Conservation (phyloP, 306 rosid species). For the Bauhinia variegata region DNA sequence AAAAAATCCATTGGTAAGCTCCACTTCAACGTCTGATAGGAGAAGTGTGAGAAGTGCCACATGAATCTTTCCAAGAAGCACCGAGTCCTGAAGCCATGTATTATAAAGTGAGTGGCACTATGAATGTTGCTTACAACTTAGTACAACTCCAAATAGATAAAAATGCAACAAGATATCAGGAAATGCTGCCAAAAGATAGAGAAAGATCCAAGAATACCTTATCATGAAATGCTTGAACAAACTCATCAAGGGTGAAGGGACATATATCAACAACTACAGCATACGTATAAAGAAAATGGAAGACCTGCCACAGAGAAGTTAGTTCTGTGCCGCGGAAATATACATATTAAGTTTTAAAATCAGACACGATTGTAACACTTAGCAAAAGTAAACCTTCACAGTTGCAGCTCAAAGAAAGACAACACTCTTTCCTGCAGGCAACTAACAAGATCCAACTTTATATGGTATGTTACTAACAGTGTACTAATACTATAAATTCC, state of each 20-base stretch:
- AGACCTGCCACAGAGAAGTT: conserved; percentile 61
- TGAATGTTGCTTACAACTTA: conserved; percentile 24
- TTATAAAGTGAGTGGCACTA: conserved; percentile 27
- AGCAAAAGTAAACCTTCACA: conserved; percentile 14
- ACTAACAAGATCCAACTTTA: conserved; percentile 32
- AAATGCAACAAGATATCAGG: conserved; percentile 30
- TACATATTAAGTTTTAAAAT: conserved; percentile 3
- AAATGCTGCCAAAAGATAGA: no score
- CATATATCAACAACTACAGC: conserved; percentile 62
- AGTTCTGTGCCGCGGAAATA: conserved; percentile 4
- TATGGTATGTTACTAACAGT: not conserved
- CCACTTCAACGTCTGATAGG: conserved; percentile 71
- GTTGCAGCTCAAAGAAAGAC: conserved; percentile 15
- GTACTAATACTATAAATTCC: not conserved
- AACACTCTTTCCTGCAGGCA: not conserved
- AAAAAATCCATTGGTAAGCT: conserved; percentile 56
- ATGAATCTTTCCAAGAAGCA: conserved; percentile 85
- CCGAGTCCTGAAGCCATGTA: conserved; percentile 67
- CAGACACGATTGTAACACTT: conserved; percentile 14
- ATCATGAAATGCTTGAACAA: conserved; percentile 90
- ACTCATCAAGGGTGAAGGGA: conserved; percentile 92
- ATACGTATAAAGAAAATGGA: conserved; percentile 89
- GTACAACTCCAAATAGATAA: conserved; percentile 21
- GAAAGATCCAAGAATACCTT: conserved; percentile 64
- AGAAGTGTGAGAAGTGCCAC: conserved; percentile 81